A percentile compares a stretch with the other conserved stretches of the same genome.
phyloP scores from a whole-genome alignment of 148 eudicot genomes.

The Rhododendron mucronatum region DNA sequence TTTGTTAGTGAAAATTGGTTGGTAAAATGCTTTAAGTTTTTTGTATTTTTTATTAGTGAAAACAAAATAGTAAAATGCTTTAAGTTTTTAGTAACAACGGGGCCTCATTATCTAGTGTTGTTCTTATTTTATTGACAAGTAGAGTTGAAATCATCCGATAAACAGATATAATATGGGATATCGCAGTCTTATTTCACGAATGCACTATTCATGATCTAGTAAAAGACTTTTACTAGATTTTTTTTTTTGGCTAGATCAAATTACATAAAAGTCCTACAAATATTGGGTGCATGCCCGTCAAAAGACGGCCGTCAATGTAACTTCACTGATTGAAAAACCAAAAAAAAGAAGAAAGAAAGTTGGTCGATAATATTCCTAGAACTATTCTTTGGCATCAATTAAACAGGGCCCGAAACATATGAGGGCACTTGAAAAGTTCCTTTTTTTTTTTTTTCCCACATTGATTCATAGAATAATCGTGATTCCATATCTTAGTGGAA shows the following conservation, averaged over 20 bases:
- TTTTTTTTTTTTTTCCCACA: background rate
- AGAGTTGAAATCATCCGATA: background rate
- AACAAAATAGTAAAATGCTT: too few relatives aligned
- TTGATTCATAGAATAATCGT: background rate
- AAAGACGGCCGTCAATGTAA: background rate
- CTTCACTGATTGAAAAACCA: background rate
- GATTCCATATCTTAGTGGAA: background rate
- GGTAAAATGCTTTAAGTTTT: too few relatives aligned
- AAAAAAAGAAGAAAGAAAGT: too few relatives aligned
- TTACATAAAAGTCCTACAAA: background rate
- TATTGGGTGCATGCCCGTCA: background rate
- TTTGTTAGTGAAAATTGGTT: too few relatives aligned
- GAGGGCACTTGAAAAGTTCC: background rate
- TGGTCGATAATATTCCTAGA: background rate
- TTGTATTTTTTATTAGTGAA: too few relatives aligned
- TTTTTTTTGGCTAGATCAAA: too few relatives aligned
- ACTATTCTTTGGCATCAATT: background rate
- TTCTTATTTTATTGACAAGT: background rate
- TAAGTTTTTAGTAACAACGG: too few relatives aligned
- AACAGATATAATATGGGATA: background rate
- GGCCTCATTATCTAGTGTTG: background rate
- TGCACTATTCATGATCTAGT: background rate
- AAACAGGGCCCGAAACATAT: background rate
- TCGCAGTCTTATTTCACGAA: background rate
- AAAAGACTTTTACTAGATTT: too few relatives aligned